A percentile compares a stretch with the other conserved stretches of the same genome.
Conservation (phyloP, 2,329 filamentous ascomycete species). For the Aspergillus pseudonomiae region DNA sequence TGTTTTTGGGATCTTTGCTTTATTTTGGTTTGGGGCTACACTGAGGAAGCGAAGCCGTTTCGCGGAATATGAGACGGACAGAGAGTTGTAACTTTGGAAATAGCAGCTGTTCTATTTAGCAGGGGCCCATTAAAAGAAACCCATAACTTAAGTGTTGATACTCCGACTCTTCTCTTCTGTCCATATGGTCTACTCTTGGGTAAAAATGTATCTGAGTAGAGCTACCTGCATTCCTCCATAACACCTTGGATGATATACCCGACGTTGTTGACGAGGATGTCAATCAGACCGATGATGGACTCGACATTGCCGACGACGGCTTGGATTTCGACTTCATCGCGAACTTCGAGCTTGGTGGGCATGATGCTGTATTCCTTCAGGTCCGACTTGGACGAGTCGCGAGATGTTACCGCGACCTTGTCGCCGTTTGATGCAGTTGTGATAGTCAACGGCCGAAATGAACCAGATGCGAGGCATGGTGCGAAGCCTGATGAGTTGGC, state of each 20-base stretch:
- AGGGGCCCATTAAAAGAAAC: background rate
- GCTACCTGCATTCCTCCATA: conserved; percentile 25
- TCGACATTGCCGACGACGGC: background rate
- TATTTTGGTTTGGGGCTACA: background rate
- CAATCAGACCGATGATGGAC: conserved; percentile 29
- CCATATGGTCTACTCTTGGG: background rate
- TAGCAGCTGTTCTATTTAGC: background rate
- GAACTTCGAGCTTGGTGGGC: conserved; percentile 7
- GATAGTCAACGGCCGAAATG: conserved; percentile 55
- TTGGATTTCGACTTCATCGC: conserved; percentile 4
- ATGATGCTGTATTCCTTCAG: conserved; percentile 1
- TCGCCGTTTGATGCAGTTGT: conserved; percentile 51
- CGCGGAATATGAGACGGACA: background rate
- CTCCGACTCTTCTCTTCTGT: background rate
- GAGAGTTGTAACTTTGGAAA: background rate
- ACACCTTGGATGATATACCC: conserved; percentile 32
- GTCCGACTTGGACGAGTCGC: conserved; percentile 32
- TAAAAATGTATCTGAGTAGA: background rate
- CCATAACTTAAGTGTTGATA: background rate
- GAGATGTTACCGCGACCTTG: conserved; percentile 55
- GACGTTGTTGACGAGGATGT: conserved; percentile 54
- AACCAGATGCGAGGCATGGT: conserved; percentile 26
- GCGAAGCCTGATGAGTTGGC: rapidly evolving
- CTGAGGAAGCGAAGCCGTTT: background rate
- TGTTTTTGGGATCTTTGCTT: background rate